phyloP scores from a whole-genome alignment of 345 rosid species.

The Murraya koenigii region DNA sequence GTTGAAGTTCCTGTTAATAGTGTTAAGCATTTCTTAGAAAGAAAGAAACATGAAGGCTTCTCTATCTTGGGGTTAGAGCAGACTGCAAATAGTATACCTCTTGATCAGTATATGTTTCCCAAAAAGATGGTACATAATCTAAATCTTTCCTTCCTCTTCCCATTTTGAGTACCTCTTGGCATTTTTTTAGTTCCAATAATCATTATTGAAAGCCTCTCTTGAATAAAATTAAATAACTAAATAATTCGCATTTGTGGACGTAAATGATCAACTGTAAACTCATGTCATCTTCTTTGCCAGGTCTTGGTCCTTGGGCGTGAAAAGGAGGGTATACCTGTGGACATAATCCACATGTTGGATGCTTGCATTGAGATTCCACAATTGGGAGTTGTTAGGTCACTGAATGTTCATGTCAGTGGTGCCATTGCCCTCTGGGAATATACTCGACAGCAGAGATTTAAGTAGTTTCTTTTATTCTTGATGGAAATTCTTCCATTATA shows the following conservation, averaged over 20 bases:
- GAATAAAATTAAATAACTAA: too few relatives aligned
- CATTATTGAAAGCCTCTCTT: not conserved
- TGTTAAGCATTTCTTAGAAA: constrained; percentile 71
- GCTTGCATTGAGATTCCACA: constrained; percentile 96
- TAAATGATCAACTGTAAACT: not conserved
- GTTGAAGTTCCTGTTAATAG: constrained; percentile 81
- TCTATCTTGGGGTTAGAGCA: constrained; percentile 91
- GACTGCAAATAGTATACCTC: constrained; percentile 83
- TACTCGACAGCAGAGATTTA: constrained; percentile 81
- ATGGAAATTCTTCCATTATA: not conserved
- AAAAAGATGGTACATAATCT: constrained; percentile 60
- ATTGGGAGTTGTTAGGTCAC: constrained; percentile 90
- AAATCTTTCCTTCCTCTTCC: not conserved
- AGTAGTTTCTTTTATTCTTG: constrained; percentile 20
- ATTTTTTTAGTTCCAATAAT: not conserved
- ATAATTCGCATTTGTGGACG: not conserved
- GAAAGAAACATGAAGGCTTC: constrained; percentile 85
- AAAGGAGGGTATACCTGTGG: constrained; percentile 94
- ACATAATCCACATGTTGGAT: constrained; percentile 78
- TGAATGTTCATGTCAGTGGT: constrained; percentile 92
- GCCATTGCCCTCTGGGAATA: constrained; percentile 99
- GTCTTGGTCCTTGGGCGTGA: constrained; percentile 93
- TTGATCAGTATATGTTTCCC: constrained; percentile 68
- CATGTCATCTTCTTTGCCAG: constrained; percentile 31
- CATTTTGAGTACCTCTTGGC: not conserved